A percentile compares a stretch with the other conserved stretches of the same genome.
These are phyloP conservation scores for Ilyonectria sp. DNA, from an alignment of 2,329 filamentous ascomycete genomes.

Conservation along the genomic window DNA sequence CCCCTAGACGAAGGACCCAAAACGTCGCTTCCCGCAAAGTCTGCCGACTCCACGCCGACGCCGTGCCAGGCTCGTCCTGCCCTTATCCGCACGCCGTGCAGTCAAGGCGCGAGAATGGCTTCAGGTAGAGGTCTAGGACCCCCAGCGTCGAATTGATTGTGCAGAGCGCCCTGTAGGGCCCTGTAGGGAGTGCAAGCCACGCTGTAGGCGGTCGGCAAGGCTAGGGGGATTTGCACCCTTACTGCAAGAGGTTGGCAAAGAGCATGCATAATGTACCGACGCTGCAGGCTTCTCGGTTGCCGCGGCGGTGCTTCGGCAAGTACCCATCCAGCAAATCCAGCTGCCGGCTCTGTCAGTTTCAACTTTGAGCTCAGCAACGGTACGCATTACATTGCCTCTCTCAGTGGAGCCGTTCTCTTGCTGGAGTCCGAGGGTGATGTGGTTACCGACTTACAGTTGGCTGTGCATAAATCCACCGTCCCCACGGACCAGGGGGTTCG, in stretches of 20 bases:
- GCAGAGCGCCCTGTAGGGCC: conserved; percentile 25
- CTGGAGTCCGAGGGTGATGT: background rate
- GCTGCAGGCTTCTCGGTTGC: conserved; percentile 19
- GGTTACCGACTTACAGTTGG: conserved; percentile 33
- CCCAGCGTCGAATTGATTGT: conserved; percentile 29
- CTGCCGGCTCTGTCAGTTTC: conserved; percentile 18
- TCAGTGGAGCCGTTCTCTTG: conserved; percentile 33
- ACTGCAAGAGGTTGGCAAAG: conserved; percentile 26
- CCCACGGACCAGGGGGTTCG: conserved; percentile 36
- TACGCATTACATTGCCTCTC: background rate
- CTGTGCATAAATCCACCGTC: conserved; percentile 30
- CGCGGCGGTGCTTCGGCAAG: conserved; percentile 39
- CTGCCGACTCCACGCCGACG: conserved; percentile 13
- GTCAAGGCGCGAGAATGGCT: conserved; percentile 4
- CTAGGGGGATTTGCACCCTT: conserved; percentile 21
- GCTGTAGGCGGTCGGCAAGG: conserved; percentile 22
- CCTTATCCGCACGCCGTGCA: conserved; percentile 11
- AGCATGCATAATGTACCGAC: conserved; percentile 27
- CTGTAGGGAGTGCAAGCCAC: conserved; percentile 27
- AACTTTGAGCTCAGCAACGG: conserved; percentile 26
- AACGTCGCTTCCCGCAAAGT: conserved; percentile 17
- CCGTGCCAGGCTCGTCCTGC: background rate
- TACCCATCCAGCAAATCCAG: conserved; percentile 18
- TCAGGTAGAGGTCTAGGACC: conserved; percentile 22
- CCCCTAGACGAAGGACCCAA: conserved; percentile 1